These are phyloP conservation scores for Yarrowia bubula DNA, from an alignment of 805 yeast genomes.

Conservation along the genomic window DNA sequence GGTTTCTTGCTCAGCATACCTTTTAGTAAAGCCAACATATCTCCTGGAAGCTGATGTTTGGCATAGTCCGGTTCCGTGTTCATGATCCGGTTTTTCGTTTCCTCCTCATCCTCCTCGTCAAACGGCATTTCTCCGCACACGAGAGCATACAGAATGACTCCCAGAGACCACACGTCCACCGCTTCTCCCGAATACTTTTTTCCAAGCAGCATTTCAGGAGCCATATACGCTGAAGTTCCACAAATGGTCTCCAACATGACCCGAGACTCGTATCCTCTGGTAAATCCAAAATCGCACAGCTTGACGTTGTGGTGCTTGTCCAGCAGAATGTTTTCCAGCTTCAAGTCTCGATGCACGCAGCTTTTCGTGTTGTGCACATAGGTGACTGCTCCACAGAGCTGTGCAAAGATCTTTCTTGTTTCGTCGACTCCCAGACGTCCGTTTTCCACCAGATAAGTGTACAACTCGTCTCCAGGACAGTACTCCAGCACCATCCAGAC, in stretches of 20 bases:
- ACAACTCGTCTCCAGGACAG: conserved; percentile 58
- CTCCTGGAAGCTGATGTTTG: conserved; percentile 34
- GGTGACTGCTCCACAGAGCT: conserved; percentile 58
- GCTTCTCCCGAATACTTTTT: conserved; percentile 72
- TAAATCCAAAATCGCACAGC: conserved; percentile 90
- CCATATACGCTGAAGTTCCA: conserved; percentile 95
- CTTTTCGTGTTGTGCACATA: conserved; percentile 70
- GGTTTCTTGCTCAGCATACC: conserved; percentile 67
- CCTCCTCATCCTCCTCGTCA: conserved; percentile 71
- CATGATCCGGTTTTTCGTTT: conserved; percentile 55
- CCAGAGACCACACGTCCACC: conserved; percentile 89
- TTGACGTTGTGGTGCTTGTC: conserved; percentile 81
- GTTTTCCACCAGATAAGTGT: conserved; percentile 37
- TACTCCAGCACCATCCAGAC: conserved; percentile 90
- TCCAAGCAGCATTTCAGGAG: conserved; percentile 78
- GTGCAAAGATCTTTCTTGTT: conserved; percentile 32
- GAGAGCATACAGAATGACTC: conserved; percentile 82
- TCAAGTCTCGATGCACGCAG: conserved; percentile 79
- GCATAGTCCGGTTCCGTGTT: conserved; percentile 40
- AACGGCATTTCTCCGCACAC: conserved; percentile 87
- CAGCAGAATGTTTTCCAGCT: conserved; percentile 69
- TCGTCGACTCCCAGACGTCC: conserved; percentile 35
- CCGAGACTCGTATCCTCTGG: conserved; percentile 66
- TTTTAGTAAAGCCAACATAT: conserved; percentile 52
- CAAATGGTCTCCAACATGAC: conserved; percentile 74